These are phyloP conservation scores for Calocera cornea DNA, from an alignment of 768 basidiomycete species.

Conservation along the genomic window DNA sequence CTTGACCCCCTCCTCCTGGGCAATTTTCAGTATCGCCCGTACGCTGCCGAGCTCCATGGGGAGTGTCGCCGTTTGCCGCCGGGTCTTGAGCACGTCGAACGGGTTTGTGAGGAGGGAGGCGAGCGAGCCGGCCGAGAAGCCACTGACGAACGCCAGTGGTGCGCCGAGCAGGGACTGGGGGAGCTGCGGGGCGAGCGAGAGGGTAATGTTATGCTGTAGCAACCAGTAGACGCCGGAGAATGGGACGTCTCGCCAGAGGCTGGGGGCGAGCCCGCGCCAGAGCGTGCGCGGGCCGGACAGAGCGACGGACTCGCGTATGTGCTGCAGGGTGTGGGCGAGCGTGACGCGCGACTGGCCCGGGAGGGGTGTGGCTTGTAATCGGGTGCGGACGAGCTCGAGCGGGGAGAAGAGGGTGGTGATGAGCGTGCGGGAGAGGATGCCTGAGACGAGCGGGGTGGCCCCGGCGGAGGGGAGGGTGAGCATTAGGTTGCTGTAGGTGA, in stretches of 20 bases:
- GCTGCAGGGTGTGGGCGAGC: slow-evolving; percentile 54
- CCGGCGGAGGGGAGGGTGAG: slow-evolving; percentile 45
- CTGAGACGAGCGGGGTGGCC: slow-evolving; percentile 61
- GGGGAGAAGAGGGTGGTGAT: slow-evolving; percentile 74
- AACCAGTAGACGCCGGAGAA: slow-evolving; percentile 96
- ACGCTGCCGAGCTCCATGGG: slow-evolving; percentile 56
- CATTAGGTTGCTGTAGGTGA: slow-evolving; percentile 83
- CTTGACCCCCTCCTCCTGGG: slow-evolving; percentile 45
- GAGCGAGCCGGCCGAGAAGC: slow-evolving; percentile 72
- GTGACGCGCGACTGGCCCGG: slow-evolving; percentile 61
- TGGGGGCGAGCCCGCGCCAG: slow-evolving; percentile 85
- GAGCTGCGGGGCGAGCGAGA: background rate
- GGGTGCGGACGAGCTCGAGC: slow-evolving; percentile 83
- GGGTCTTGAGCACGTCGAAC: slow-evolving; percentile 93
- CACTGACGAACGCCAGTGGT: slow-evolving; percentile 72
- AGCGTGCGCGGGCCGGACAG: slow-evolving; percentile 53
- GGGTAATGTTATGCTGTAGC: background rate
- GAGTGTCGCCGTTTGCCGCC: slow-evolving; percentile 61
- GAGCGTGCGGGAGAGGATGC: slow-evolving; percentile 65
- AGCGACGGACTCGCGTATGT: slow-evolving; percentile 46
- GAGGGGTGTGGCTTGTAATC: slow-evolving; percentile 74
- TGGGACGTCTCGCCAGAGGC: slow-evolving; percentile 93
- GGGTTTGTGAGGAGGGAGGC: slow-evolving; percentile 86
- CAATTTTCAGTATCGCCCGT: slow-evolving; percentile 26
- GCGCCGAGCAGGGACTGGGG: slow-evolving; percentile 30